phyloP scores from a whole-genome alignment of 2,329 filamentous ascomycete genomes.

The Pyrenophora graminea region DNA sequence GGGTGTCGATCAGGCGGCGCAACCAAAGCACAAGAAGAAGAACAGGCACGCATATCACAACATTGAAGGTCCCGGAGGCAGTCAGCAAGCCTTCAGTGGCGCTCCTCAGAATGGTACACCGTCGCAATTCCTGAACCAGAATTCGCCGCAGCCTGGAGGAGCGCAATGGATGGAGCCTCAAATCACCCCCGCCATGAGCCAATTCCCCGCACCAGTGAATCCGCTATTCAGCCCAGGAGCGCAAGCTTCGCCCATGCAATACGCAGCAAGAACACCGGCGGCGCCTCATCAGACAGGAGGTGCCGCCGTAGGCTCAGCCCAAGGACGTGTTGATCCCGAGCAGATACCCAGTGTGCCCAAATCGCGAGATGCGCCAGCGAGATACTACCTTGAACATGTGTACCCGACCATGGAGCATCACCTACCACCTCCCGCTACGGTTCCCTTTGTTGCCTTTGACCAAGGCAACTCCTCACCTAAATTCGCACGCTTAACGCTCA shows the following conservation, averaged over 20 bases:
- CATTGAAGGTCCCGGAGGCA: conserved; percentile 70
- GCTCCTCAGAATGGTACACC: conserved; percentile 63
- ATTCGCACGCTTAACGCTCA: conserved; percentile 86
- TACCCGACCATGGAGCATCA: conserved; percentile 97
- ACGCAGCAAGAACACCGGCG: conserved; percentile 38
- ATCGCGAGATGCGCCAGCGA: conserved; percentile 79
- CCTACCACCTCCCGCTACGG: conserved; percentile 82
- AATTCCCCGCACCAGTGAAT: conserved; percentile 64
- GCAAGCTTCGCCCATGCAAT: conserved; percentile 43
- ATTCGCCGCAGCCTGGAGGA: conserved; percentile 36
- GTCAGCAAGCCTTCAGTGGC: conserved; percentile 71
- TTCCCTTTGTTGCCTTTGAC: conserved; percentile 91
- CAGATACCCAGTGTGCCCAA: conserved; percentile 89
- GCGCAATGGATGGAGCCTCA: conserved; percentile 49
- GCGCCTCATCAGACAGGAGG: conserved; percentile 33
- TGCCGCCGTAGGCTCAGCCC: conserved; percentile 61
- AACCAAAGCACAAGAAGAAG: conserved; percentile 76
- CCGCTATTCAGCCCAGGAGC: conserved; percentile 56
- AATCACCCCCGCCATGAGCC: conserved; percentile 55
- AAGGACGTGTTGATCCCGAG: conserved; percentile 82
- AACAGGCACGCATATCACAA: conserved; percentile 91
- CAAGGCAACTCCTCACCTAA: conserved; percentile 97
- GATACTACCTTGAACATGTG: conserved; percentile 82
- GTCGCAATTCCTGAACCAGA: conserved; percentile 62
- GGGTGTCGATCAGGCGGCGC: conserved; percentile 49